These are phyloP conservation scores for Ajuga chamaepitys DNA, from an alignment of 257 asterid genomes.

Conservation along the genomic window DNA sequence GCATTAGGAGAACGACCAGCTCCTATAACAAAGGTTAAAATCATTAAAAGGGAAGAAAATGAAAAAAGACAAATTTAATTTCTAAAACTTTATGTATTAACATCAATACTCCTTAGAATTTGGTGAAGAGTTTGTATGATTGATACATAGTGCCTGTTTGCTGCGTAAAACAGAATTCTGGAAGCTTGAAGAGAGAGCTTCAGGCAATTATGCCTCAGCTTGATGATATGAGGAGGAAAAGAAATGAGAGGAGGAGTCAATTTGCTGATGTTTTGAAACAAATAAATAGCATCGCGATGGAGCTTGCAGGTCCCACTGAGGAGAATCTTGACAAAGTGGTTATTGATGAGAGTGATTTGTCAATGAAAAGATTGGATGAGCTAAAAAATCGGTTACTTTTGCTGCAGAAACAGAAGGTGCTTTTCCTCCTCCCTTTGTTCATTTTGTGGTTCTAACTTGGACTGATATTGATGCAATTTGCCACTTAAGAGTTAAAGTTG, in stretches of 20 bases:
- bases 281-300: conserved; percentile 44
- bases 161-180: conserved; percentile 42
- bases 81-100: not conserved
- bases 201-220: conserved; percentile 51
- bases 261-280: conserved; percentile 57
- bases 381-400: conserved; percentile 37
- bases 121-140: not conserved
- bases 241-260: conserved; percentile 54
- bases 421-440: not conserved
- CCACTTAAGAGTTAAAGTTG: not conserved
- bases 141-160: not conserved
- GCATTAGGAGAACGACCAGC: conserved; percentile 60
- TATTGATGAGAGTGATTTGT: conserved; percentile 62
- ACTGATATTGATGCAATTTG: not conserved
- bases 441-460: conserved; percentile 7
- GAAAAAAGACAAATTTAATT: not conserved
- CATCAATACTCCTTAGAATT: not conserved
- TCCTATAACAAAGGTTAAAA: conserved; percentile 45
- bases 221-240: conserved; percentile 57
- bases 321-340: conserved; percentile 8
- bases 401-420: conserved; percentile 69
- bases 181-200: conserved; percentile 62
- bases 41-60: not conserved
- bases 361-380: conserved; percentile 62
- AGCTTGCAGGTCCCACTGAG: conserved; percentile 43